A percentile compares a stretch with the other conserved stretches of the same genome.
These are phyloP conservation scores for Cercis canadensis DNA, from an alignment of 306 rosid species.

Conservation along the genomic window DNA sequence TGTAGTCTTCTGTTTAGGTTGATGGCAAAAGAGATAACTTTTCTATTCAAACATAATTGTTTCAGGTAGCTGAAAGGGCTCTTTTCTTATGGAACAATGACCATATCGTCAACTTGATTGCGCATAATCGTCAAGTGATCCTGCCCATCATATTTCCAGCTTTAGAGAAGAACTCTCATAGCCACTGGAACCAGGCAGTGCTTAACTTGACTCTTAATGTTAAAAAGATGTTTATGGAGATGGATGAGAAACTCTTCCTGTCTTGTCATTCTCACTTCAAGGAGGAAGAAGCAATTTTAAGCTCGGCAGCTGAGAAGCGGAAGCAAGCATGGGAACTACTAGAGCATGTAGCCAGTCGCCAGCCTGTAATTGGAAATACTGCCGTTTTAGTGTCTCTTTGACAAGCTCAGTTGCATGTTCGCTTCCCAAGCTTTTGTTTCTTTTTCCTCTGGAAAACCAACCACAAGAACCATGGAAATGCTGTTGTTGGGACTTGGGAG, in stretches of 20 bases:
- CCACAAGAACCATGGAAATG: constrained; percentile 47
- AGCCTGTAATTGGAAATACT: constrained; percentile 77
- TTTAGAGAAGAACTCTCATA: constrained; percentile 73
- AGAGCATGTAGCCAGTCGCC: constrained; percentile 73
- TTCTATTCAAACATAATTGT: constrained; percentile 23
- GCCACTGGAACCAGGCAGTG: constrained; percentile 95
- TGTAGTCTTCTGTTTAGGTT: constrained; percentile 4
- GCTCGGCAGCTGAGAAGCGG: constrained; percentile 55
- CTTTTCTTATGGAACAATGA: constrained; percentile 98
- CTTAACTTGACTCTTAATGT: constrained; percentile 76
- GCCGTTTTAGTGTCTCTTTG: constrained; percentile 78
- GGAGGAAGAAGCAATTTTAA: constrained; percentile 69
- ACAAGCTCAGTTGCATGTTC: constrained; percentile 53
- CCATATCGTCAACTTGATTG: constrained; percentile 80
- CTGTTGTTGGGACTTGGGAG: constrained; percentile 44
- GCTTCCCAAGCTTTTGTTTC: constrained; percentile 32
- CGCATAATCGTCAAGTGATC: constrained; percentile 80
- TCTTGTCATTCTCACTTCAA: constrained; percentile 59
- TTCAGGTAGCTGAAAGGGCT: constrained; percentile 97
- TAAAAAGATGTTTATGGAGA: constrained; percentile 86
- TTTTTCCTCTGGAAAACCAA: constrained; percentile 50
- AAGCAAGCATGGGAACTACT: constrained; percentile 81
- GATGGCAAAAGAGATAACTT: constrained; percentile 1
- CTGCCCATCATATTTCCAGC: constrained; percentile 83
- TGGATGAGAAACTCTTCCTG: constrained; percentile 83